Evolutionary conservation across 2,329 filamentous ascomycete species (phyloP), one percentile per base, ranked within the genome.

Genomic region (Raffaelea arxii): DNA sequence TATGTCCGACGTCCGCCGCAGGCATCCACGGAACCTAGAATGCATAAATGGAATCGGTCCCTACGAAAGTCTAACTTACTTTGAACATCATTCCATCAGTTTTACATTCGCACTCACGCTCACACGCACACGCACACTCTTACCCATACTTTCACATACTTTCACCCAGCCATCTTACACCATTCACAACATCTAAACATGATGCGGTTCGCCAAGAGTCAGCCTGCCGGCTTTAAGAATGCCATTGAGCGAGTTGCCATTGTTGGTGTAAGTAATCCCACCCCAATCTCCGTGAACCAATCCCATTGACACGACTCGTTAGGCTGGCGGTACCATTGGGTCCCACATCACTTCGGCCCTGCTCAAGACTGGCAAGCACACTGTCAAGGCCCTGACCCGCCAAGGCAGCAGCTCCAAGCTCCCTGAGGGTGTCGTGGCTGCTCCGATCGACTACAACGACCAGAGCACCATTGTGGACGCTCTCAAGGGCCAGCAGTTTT

Each of bases 401-500:
- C 55, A 56, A 22, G 63, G 58, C 43, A 64, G 56, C 51, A 60
- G 54, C 18, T 30, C 24, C 24, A 19, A 7, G 22, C 54, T 75
- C 4, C 72, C 75, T 4, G 52, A 62, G 3, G 70, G 72, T 16
- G 64, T 75, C 25, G 58, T 60, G 2, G 55, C 65, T 23, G 64
- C 60, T 32, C 46, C 54, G 2, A 63, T 78, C n/a, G 64, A 72
- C 54, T 75, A 74, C 51, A 58, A 64, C 37, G 60, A 69, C 42
- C 57, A 65, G 24, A 53, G 57, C 1, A 65, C 69, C 2, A 55
- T 82, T 10, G 64, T 74, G 1, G 56, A 58, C 1, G 76, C 74
- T 3, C 67, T 82, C 3, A 56, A 62, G 32, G 74, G 64, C 48
- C 74, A 81, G 49, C 67, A 81, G 16, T 70, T 69, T 32, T 62